A percentile compares a stretch with the other conserved stretches of the same genome.
These are phyloP conservation scores for Jamesozyma hellenica DNA, from an alignment of 805 yeast species.

Conservation along the genomic window DNA sequence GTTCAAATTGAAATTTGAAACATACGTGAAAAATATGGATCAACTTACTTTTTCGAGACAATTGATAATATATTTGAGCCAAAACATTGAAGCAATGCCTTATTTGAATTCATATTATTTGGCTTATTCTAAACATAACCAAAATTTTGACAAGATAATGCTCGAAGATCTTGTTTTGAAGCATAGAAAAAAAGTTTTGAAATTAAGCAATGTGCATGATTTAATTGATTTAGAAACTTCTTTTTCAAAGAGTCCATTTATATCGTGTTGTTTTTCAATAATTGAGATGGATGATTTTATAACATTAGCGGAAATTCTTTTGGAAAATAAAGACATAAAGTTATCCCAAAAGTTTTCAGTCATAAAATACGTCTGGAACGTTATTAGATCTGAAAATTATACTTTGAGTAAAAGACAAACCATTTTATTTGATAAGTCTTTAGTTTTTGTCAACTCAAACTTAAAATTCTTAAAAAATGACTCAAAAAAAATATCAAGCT, in stretches of 20 bases:
- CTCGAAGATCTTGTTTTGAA: conserved; percentile 8
- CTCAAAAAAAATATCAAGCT: neutral
- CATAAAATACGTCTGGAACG: conserved; percentile 8
- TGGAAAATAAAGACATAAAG: neutral
- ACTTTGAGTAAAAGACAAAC: conserved; percentile 2
- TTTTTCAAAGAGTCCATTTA: neutral
- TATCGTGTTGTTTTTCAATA: neutral
- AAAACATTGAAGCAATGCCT: neutral
- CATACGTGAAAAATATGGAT: conserved; percentile 19
- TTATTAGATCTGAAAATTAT: conserved; percentile 6
- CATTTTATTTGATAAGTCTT: conserved; percentile 14
- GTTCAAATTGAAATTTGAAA: conserved; percentile 15
- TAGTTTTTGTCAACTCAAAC: conserved; percentile 14
- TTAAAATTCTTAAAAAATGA: conserved; percentile 1
- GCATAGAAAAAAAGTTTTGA: neutral
- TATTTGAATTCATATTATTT: conserved; percentile 12
- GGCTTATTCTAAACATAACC: conserved; percentile 11
- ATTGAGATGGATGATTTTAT: neutral
- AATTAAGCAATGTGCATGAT: neutral
- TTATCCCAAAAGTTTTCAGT: neutral
- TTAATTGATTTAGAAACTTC: neutral
- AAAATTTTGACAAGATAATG: conserved; percentile 15
- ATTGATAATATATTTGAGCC: conserved; percentile 3
- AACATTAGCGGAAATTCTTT: neutral
- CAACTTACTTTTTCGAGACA: conserved; percentile 12